Conservation (phyloP, 2,329 filamentous ascomycete species). For the Calonectria ilicicola region DNA sequence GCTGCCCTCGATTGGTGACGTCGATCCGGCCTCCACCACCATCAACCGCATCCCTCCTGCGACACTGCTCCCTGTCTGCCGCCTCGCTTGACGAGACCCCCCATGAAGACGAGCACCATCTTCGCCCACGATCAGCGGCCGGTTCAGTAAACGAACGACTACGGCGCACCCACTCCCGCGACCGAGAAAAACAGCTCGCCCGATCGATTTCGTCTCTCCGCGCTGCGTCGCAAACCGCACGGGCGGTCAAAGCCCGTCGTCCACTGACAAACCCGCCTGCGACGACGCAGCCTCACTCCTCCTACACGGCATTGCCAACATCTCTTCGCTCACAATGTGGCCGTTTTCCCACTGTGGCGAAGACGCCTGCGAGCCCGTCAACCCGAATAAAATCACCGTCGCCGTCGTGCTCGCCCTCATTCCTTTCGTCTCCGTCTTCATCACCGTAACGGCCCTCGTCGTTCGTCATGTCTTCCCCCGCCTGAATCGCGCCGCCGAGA, state of each 20-base stretch:
- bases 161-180: too few relatives aligned
- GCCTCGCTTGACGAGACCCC: not conserved
- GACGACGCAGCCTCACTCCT: not conserved
- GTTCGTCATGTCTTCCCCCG: constrained; percentile 78
- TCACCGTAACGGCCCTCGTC: constrained; percentile 71
- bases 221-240: not conserved
- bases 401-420: constrained; percentile 70
- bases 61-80: not conserved
- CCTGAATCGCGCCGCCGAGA: constrained; percentile 68
- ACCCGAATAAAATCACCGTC: constrained; percentile 54
- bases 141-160: not conserved
- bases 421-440: constrained; percentile 79
- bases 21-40: not conserved
- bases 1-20: constrained; percentile 1
- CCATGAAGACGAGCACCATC: not conserved
- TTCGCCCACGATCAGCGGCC: not conserved
- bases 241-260: not conserved
- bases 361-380: constrained; percentile 65
- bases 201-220: not conserved
- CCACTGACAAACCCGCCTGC: not conserved
- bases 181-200: not conserved
- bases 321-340: constrained; percentile 47
- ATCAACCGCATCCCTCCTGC: not conserved
- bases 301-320: not conserved
- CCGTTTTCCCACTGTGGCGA: constrained; percentile 62